Evolutionary conservation across 208 protist genomes (phyloP).

Genomic region (Leishmania major): DNA sequence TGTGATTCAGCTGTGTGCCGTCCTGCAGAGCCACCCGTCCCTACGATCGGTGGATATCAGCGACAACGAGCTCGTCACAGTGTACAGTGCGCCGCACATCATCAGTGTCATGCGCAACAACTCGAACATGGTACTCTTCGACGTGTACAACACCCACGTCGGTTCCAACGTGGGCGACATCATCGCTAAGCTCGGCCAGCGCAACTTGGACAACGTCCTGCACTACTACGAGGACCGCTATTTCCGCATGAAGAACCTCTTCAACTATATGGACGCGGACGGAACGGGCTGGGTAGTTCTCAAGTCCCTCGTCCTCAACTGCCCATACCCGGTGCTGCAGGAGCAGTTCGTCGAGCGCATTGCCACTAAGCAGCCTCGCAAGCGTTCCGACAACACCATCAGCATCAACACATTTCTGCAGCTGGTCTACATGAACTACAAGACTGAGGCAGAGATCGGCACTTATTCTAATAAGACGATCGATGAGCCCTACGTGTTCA

Average conservation of each 20-base stretch:
- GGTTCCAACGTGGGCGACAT: conserved; percentile 70
- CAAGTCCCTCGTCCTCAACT: conserved; percentile 73
- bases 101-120: conserved; percentile 73
- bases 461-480: conserved; percentile 34
- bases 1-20: conserved; percentile 50
- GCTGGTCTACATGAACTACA: conserved; percentile 89
- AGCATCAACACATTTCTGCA: conserved; percentile 81
- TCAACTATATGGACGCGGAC: conserved; percentile 79
- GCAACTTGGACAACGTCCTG: conserved; percentile 54
- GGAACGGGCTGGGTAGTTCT: conserved; percentile 77
- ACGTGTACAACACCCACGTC: conserved; percentile 70
- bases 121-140: conserved; percentile 74
- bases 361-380: conserved; percentile 54
- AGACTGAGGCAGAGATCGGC: conserved; percentile 76
- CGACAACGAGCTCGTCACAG: conserved; percentile 75
- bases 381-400: conserved; percentile 74
- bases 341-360: conserved; percentile 88
- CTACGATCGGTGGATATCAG: conserved; percentile 75
- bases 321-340: conserved; percentile 74
- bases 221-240: conserved; percentile 84
- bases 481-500: conserved; percentile 71
- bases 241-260: conserved; percentile 85
- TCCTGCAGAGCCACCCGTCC: conserved; percentile 66
- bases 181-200: conserved; percentile 59
- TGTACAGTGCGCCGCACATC: conserved; percentile 69